Evolutionary conservation across 2,329 filamentous ascomycete species (phyloP).

Genomic region (Aspergillus sp.): DNA sequence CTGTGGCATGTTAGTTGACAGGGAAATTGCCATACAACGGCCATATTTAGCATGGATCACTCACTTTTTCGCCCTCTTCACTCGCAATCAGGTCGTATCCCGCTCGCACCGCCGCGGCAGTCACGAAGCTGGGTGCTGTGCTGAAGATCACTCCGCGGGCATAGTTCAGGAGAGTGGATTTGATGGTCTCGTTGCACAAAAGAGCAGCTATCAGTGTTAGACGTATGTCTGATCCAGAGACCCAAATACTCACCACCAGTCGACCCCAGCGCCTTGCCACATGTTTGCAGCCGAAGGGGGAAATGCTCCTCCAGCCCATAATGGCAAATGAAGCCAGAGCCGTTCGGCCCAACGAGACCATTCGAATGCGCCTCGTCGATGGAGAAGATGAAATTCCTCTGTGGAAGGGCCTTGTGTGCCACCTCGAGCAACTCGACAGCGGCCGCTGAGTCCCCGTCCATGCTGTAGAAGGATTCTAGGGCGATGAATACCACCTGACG

Average conservation of each 20-base stretch:
- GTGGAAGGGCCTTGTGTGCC: slow-evolving; percentile 14
- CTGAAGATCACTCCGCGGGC: slow-evolving; percentile 10
- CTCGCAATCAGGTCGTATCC: slow-evolving; percentile 10
- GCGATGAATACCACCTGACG: slow-evolving; percentile 36
- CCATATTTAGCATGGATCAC: background rate
- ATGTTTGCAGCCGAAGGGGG: slow-evolving; percentile 26
- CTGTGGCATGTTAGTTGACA: background rate
- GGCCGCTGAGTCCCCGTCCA: slow-evolving; percentile 47
- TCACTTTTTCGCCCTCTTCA: slow-evolving; percentile 11
- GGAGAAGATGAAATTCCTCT: slow-evolving; percentile 22
- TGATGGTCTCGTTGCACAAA: slow-evolving; percentile 10
- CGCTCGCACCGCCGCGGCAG: slow-evolving; percentile 9
- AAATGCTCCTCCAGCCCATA: slow-evolving; percentile 30
- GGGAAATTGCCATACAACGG: background rate
- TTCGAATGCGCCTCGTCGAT: slow-evolving; percentile 21
- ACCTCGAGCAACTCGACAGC: slow-evolving; percentile 12
- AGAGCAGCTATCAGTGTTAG: slow-evolving; percentile 5
- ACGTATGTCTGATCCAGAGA: background rate
- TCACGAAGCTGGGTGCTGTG: slow-evolving; percentile 12
- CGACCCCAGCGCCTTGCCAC: slow-evolving; percentile 24
- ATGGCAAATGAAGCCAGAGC: slow-evolving; percentile 16
- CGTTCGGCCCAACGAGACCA: slow-evolving; percentile 14
- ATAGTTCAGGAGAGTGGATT: slow-evolving; percentile 12
- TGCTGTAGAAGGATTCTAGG: slow-evolving; percentile 47
- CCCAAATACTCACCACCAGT: slow-evolving; percentile 22